Conservation (phyloP, 495 filamentous ascomycete species). For the Geopyxis carbonaria region DNA sequence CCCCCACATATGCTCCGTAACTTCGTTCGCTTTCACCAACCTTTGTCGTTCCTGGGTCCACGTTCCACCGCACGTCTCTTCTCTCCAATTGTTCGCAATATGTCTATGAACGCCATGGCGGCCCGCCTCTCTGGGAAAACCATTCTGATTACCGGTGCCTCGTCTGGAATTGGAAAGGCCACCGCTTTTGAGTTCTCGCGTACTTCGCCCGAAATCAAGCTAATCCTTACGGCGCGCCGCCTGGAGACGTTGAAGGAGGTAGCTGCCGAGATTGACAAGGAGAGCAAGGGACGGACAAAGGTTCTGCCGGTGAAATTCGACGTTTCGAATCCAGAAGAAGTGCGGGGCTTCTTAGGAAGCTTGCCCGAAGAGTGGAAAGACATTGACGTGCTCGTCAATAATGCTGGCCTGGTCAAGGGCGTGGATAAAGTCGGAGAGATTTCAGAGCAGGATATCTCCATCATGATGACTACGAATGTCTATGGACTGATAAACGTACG, state of each 20-base stretch:
- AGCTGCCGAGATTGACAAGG: conserved; percentile 57
- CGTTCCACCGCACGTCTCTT: no score
- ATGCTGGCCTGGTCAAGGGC: conserved; percentile 82
- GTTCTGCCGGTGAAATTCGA: conserved; percentile 72
- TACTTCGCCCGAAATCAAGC: conserved; percentile 59
- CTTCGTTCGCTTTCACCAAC: no score
- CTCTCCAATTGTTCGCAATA: no score
- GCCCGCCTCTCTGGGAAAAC: conserved; percentile 90
- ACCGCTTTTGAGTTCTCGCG: conserved; percentile 84
- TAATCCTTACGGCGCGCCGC: conserved; percentile 75
- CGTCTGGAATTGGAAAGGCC: conserved; percentile 76
- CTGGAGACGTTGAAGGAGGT: conserved; percentile 60
- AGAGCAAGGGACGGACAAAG: conserved; percentile 53
- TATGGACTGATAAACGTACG: conserved; percentile 64
- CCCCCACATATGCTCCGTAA: no score
- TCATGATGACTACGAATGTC: conserved; percentile 88
- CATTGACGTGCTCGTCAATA: conserved; percentile 87
- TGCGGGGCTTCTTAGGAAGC: conserved; percentile 49
- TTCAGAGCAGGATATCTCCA: conserved; percentile 58
- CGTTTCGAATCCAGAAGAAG: conserved; percentile 61
- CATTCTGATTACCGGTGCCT: conserved; percentile 80
- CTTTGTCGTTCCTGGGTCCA: no score
- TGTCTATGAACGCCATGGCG: conserved; percentile 58
- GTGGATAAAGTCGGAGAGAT: conserved; percentile 78
- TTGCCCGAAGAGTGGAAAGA: conserved; percentile 57